Percentiles rank a stretch among this genome's conserved stretches.
Evolutionary conservation across 257 asterid genomes (phyloP).

Genomic region (Solanum microdontum): DNA sequence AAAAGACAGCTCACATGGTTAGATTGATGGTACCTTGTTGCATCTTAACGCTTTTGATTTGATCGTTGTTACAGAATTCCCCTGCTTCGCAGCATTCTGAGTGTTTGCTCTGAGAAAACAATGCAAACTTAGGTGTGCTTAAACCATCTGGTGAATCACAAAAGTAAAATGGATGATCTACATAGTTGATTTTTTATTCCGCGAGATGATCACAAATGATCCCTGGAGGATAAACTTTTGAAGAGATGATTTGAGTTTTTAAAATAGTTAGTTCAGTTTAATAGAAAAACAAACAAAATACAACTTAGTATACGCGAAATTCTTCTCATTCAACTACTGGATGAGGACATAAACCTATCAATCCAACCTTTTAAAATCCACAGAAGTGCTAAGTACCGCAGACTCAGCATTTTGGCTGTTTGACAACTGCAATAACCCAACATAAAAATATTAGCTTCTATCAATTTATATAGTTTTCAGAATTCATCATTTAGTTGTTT

Average conservation of each 20-base stretch:
- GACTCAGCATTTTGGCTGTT: conserved; percentile 2
- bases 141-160: not conserved
- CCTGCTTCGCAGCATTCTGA: conserved; percentile 8
- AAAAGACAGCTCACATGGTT: not conserved
- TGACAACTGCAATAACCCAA: conserved; percentile 13
- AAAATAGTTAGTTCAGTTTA: not conserved
- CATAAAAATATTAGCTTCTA: not conserved
- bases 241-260: not conserved
- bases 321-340: not conserved
- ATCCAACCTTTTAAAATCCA: conserved; percentile 24
- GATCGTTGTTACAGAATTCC: conserved; percentile 9
- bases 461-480: not conserved
- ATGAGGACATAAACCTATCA: not conserved
- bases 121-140: not conserved
- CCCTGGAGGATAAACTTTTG: not conserved
- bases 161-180: not conserved
- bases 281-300: not conserved
- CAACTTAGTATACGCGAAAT: not conserved
- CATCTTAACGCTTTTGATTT: conserved; percentile 4
- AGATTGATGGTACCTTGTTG: conserved; percentile 15
- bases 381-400: conserved; percentile 6
- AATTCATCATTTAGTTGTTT: not conserved
- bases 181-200: not conserved
- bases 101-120: conserved; percentile 18
- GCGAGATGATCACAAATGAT: not conserved